Base-by-base conservation (phyloP, 352 stramenopile genomes). In the Globisporangium cederbergense region DNA sequence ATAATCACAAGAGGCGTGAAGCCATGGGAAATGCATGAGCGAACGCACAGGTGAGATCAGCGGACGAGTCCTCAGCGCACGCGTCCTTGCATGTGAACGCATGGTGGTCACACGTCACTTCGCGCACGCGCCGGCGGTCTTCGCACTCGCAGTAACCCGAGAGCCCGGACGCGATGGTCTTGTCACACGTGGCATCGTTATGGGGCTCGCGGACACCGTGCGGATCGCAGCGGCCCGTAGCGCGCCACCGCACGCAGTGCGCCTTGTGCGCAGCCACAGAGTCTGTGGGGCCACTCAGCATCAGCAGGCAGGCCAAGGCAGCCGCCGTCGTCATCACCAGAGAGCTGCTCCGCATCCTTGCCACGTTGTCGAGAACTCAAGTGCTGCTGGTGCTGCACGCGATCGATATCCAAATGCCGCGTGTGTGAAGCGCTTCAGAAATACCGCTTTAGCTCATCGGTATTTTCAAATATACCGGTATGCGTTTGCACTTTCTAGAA, bases 131-230 rank as follows among this genome's bases (percentile, higher is more conserved):
- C 40, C 83, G 83, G n/a, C 82, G 83, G 60, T 71, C 66, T 65
- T 91, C 83, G 64, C 86, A 95, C 72, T 95, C 86, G 66, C 86
- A 95, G 63, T 79, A 95, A 56, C 86, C 86, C 18, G 83, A 89
- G 38, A 75, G 55, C 0, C 80, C 78, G 0, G 72, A 72, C 30
- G 64, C 49, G 62, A 95, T 87, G 50, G 64, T 77, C 36, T 73
- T 57, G 9, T 66, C 65, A 66, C 86, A 95, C 53, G 80, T 38
- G 34, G 73, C 77, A 67, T 95, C 86, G 47, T 83, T 86, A 20
- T 78, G 71, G 4, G 78, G 70, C 67, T 93, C 82, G 10, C 81
- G 83, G 58, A 78, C 66, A 34, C 83, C 83, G 61, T 91, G 81
- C 13, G 83, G 81, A 62, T 93, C 82, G 60, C 86, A 95, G 36